A percentile compares a stretch with the other conserved stretches of the same genome.
Conservation (phyloP, 1,139 yeast species). For the Protomyces inundatus region DNA sequence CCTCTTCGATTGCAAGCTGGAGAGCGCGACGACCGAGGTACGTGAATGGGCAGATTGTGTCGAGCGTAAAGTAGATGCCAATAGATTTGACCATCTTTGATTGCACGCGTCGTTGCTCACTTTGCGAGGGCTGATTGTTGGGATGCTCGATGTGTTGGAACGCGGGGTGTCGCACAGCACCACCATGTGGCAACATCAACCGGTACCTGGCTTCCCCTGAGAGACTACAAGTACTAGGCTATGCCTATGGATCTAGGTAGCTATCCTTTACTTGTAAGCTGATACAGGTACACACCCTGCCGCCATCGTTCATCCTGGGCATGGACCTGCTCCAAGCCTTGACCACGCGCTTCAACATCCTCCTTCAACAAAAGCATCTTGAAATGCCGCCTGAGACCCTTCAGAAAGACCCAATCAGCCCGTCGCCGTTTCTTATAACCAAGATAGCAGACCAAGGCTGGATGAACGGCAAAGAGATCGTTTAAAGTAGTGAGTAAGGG, state of each 20-base stretch:
- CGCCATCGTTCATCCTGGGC: not conserved
- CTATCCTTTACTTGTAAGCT: not conserved
- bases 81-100: conserved; percentile 32
- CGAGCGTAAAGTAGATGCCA: conserved; percentile 48
- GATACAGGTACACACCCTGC: not conserved
- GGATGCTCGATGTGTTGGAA: too few relatives aligned
- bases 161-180: too few relatives aligned
- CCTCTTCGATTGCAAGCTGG: not conserved
- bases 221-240: too few relatives aligned
- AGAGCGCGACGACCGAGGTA: conserved; percentile 18
- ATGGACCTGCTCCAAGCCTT: not conserved
- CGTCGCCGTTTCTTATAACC: conserved; percentile 17
- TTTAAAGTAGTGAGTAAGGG: conserved; percentile 6
- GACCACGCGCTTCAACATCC: not conserved
- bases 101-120: too few relatives aligned
- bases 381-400: not conserved
- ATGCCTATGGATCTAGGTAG: too few relatives aligned
- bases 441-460: conserved; percentile 4
- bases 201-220: too few relatives aligned
- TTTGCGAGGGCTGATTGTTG: too few relatives aligned
- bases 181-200: too few relatives aligned
- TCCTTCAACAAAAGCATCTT: not conserved
- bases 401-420: conserved; percentile 10
- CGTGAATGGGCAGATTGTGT: conserved; percentile 22
- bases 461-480: not conserved